Conservation (phyloP, 2,329 filamentous ascomycete genomes). For the Aspergillus tamarii region DNA sequence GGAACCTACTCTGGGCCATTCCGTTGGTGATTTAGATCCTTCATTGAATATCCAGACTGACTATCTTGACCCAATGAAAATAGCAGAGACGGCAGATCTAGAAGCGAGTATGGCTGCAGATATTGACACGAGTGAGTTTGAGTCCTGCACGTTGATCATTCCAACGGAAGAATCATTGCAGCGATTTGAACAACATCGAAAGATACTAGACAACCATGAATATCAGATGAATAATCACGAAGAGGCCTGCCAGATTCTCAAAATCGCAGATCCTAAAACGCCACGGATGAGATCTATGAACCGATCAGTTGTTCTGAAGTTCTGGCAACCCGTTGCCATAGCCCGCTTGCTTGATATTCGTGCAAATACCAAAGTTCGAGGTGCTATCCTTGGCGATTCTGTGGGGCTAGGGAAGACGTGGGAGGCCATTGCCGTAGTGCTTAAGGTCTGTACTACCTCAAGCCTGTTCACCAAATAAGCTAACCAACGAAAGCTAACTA, state of each 20-base stretch:
- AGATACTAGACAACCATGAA: not conserved
- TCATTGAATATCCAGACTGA: no score
- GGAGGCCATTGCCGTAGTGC: not conserved
- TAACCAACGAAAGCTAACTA: not conserved
- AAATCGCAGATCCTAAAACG: not conserved
- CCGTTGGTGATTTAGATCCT: no score
- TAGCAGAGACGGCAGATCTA: no score
- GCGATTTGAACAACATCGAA: not conserved
- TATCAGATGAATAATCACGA: not conserved
- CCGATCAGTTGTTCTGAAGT: not conserved
- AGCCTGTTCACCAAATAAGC: not conserved
- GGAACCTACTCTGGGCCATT: no score
- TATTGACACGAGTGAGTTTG: no score
- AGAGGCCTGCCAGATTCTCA: not conserved
- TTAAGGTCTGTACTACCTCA: not conserved
- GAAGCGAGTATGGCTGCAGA: no score
- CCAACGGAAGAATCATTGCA: not conserved
- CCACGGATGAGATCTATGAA: not conserved
- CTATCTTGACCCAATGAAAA: no score
- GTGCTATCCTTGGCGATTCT: not conserved
- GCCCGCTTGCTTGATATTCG: not conserved
- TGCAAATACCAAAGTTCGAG: not conserved
- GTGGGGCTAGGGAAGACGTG: not conserved
- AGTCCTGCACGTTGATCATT: no score
- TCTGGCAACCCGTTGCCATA: not conserved